phyloP scores from a whole-genome alignment of 2,329 filamentous ascomycete genomes.

The Nigrograna mackinnonii region DNA sequence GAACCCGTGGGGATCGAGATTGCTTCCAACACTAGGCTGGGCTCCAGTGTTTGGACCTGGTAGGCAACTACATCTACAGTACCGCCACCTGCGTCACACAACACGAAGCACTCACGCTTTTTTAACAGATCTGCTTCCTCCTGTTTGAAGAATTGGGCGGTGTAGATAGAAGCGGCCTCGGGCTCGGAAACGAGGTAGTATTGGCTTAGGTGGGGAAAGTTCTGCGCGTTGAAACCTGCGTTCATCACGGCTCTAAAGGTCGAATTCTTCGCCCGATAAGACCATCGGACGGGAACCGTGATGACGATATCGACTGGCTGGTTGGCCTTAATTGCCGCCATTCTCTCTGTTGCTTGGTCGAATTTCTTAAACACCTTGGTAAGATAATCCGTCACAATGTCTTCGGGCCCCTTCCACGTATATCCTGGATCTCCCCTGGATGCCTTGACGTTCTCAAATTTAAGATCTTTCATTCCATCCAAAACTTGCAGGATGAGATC shows the following conservation, averaged over 20 bases:
- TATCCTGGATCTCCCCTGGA: conserved; percentile 14
- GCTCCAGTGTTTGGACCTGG: conserved; percentile 15
- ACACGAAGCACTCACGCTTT: conserved; percentile 17
- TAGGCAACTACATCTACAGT: conserved; percentile 29
- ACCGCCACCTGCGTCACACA: conserved; percentile 23
- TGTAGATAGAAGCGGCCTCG: conserved; percentile 33
- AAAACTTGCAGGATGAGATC: conserved; percentile 27
- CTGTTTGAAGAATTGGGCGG: conserved; percentile 18
- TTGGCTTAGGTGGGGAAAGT: conserved; percentile 24
- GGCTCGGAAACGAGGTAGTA: conserved; percentile 29
- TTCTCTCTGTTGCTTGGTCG: conserved; percentile 11
- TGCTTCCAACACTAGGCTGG: conserved; percentile 15
- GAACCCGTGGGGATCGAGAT: conserved; percentile 12
- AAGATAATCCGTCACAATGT: conserved; percentile 33
- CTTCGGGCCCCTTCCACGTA: conserved; percentile 23
- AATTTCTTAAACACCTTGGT: conserved; percentile 20
- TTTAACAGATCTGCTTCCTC: conserved; percentile 18
- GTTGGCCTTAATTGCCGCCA: conserved; percentile 5
- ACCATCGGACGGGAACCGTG: conserved; percentile 28
- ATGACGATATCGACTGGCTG: conserved; percentile 30
- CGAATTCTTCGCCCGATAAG: conserved; percentile 29
- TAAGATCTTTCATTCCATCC: conserved; percentile 31
- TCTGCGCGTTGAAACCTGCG: conserved; percentile 28
- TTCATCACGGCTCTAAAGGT: conserved; percentile 24
- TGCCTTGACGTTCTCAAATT: conserved; percentile 21